Percentiles rank a stretch among this genome's conserved stretches.
These are phyloP conservation scores for Fomes fomentarius DNA, from an alignment of 1,284 basidiomycete species.

Conservation along the genomic window DNA sequence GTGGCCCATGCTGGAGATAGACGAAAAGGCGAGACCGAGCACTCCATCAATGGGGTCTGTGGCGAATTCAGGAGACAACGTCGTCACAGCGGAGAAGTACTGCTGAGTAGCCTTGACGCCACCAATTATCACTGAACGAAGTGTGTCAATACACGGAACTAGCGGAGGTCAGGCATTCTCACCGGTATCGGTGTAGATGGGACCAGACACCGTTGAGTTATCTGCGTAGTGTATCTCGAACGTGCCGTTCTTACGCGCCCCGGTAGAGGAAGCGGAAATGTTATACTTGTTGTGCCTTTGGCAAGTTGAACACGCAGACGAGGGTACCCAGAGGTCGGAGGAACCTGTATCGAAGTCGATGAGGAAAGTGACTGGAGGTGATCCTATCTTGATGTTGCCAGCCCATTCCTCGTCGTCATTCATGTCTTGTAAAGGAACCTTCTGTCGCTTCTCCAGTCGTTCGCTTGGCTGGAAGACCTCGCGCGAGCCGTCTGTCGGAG, in stretches of 20 bases:
- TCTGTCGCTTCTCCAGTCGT: constrained; percentile 11
- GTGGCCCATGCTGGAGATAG: constrained; percentile 25
- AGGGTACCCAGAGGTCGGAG: constrained; percentile 44
- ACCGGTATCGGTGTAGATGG: constrained; percentile 42
- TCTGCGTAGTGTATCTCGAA: constrained; percentile 47
- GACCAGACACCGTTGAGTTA: constrained; percentile 41
- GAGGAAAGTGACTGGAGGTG: constrained; percentile 18
- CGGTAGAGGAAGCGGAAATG: constrained; percentile 33
- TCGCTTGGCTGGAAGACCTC: not conserved
- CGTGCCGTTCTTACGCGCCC: constrained; percentile 21
- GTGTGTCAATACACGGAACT: not conserved
- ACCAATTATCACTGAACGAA: constrained; percentile 28
- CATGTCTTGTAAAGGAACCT: constrained; percentile 11
- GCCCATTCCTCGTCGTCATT: constrained; percentile 22
- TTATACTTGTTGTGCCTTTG: constrained; percentile 36
- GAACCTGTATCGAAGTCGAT: constrained; percentile 38
- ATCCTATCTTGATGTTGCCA: constrained; percentile 25
- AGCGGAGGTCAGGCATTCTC: not conserved
- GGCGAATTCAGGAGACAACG: constrained; percentile 18
- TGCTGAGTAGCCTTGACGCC: constrained; percentile 26
- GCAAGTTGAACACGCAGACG: constrained; percentile 38
- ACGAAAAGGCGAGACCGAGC: constrained; percentile 32
- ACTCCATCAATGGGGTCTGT: constrained; percentile 29
- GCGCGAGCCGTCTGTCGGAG: not conserved
- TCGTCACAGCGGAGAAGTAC: constrained; percentile 30